Evolutionary conservation across 2,329 filamentous ascomycete genomes (phyloP).

Genomic region (Cadophora malorum): DNA sequence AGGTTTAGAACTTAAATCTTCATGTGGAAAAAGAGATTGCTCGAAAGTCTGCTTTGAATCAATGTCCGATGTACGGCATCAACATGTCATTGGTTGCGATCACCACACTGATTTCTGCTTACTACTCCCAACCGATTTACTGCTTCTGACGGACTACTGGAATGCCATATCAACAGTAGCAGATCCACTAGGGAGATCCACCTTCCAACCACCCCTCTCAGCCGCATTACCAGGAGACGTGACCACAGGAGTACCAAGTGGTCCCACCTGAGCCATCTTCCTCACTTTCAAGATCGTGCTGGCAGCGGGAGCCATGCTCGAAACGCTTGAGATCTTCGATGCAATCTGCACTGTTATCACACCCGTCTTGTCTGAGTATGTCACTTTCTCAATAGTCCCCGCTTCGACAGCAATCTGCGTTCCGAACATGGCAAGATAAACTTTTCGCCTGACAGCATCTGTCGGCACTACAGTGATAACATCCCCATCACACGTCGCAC

Average conservation of each 20-base stretch:
- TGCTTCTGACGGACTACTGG: background rate
- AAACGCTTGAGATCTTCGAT: slow-evolving; percentile 21
- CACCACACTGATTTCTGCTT: too few relatives aligned
- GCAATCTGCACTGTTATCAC: slow-evolving; percentile 19
- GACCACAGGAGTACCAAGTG: slow-evolving; percentile 10
- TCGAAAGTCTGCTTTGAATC: too few relatives aligned
- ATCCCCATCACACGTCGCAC: background rate
- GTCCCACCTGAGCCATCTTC: slow-evolving; percentile 25
- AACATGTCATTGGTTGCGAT: too few relatives aligned
- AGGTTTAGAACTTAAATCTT: too few relatives aligned
- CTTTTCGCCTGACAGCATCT: slow-evolving; percentile 54
- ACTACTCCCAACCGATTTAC: background rate
- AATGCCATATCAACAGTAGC: slow-evolving; percentile 10
- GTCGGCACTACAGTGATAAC: slow-evolving; percentile 49
- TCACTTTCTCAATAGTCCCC: slow-evolving; percentile 50
- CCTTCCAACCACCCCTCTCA: slow-evolving; percentile 21
- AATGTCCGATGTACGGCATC: too few relatives aligned
- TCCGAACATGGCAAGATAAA: slow-evolving; percentile 56
- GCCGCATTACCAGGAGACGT: background rate
- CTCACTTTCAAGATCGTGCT: slow-evolving; percentile 27
- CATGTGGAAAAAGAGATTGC: too few relatives aligned
- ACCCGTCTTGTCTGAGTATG: slow-evolving; percentile 40
- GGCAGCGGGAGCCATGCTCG: slow-evolving; percentile 5
- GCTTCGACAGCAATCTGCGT: slow-evolving; percentile 52
- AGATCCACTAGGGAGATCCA: slow-evolving; percentile 15